A percentile compares a stretch with the other conserved stretches of the same genome.
Conservation (phyloP, 73 alveolate species). For the Paramecium sexaurelia region DNA sequence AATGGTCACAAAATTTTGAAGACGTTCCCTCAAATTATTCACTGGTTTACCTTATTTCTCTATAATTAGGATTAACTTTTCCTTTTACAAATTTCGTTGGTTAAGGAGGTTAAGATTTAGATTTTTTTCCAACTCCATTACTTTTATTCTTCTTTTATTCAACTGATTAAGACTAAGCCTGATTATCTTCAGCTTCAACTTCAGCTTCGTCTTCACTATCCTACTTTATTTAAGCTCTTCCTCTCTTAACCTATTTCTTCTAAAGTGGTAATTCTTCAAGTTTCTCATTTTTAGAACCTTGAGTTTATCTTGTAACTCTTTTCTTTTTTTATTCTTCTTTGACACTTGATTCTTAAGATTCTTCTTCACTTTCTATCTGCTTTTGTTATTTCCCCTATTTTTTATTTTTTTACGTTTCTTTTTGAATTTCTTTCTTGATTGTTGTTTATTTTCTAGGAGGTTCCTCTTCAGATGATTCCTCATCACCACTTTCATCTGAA, state of each 20-base stretch:
- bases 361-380: not conserved
- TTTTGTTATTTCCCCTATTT: not conserved
- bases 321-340: not conserved
- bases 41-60: not conserved
- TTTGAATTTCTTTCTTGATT: not conserved
- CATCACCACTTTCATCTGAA: constrained; percentile 19
- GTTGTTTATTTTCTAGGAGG: constrained; percentile 1
- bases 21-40: not conserved
- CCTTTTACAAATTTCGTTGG: not conserved
- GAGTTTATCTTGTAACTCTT: not conserved
- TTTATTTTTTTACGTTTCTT: not conserved
- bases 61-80: not conserved
- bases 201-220: not conserved
- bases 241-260: not conserved
- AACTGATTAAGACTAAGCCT: not conserved
- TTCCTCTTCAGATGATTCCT: constrained; percentile 17
- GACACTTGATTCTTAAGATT: not conserved
- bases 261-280: not conserved
- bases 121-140: not conserved
- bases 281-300: not conserved
- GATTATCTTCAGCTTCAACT: not conserved
- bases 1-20: not conserved
- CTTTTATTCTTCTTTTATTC: not conserved
- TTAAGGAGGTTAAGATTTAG: not conserved
- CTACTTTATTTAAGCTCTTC: not conserved